These are phyloP conservation scores for Fusarium temperatum DNA, from an alignment of 2,329 filamentous ascomycete species.

Conservation along the genomic window DNA sequence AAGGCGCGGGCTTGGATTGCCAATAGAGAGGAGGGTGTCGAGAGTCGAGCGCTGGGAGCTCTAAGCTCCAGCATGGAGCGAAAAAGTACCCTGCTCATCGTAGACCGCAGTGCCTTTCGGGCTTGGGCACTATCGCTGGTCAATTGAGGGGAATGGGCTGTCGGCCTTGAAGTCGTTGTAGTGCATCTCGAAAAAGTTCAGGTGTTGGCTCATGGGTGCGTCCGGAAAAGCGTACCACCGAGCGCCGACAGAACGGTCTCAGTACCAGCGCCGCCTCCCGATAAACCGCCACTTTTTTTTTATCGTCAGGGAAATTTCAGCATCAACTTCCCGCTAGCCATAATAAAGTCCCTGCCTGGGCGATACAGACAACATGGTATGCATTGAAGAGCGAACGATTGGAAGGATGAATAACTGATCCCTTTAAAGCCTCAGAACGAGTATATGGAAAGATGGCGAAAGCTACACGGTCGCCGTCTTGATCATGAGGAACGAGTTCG, in stretches of 20 bases:
- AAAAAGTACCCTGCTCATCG: conserved; percentile 68
- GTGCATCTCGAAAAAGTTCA: conserved; percentile 42
- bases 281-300: conserved; percentile 46
- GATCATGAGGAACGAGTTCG: conserved; percentile 90
- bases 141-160: conserved; percentile 26
- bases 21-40: conserved; percentile 38
- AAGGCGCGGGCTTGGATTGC: conserved; percentile 42
- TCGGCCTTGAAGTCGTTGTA: conserved; percentile 29
- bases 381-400: neutral
- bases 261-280: conserved; percentile 23
- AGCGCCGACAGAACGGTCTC: conserved; percentile 32
- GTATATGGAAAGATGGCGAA: conserved; percentile 78
- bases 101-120: conserved; percentile 40
- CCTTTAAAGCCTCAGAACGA: conserved; percentile 77
- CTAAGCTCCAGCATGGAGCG: conserved; percentile 71
- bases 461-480: conserved; percentile 61
- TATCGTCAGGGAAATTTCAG: conserved; percentile 41
- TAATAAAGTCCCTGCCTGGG: conserved; percentile 34
- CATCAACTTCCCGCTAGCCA: conserved; percentile 31
- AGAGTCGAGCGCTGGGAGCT: conserved; percentile 47
- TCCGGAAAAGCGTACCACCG: conserved; percentile 49
- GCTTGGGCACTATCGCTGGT: conserved; percentile 40
- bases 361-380: conserved; percentile 48
- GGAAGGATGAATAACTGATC: conserved; percentile 24
- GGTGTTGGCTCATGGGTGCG: conserved; percentile 4